phyloP scores from a whole-genome alignment of 352 stramenopile genomes.

The Thraustotheca clavata region DNA sequence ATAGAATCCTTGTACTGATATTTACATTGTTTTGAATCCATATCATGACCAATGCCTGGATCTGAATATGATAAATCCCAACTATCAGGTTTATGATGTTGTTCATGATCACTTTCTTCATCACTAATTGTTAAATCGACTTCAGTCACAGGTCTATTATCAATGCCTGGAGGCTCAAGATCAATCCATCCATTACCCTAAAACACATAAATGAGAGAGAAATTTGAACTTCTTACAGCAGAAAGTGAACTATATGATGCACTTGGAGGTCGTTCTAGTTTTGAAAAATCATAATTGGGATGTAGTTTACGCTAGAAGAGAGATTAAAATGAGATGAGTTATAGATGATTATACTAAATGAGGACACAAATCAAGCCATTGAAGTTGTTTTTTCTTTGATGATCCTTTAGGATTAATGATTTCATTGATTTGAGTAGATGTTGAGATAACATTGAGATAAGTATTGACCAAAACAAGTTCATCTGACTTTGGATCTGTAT shows the following conservation, averaged over 20 bases:
- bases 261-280: slow-evolving; percentile 62
- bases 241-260: slow-evolving; percentile 67
- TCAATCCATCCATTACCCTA: slow-evolving; percentile 70
- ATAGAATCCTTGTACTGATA: not conserved
- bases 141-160: not conserved
- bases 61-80: slow-evolving; percentile 19
- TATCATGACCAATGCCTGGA: slow-evolving; percentile 13
- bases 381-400: slow-evolving; percentile 32
- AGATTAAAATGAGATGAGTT: not conserved
- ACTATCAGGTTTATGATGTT: not conserved
- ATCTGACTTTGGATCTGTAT: slow-evolving; percentile 39
- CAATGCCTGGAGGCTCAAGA: not conserved
- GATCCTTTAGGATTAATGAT: too few relatives aligned
- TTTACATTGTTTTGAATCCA: not conserved
- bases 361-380: slow-evolving; percentile 60
- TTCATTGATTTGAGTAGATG: not conserved
- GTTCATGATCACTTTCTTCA: slow-evolving; percentile 2
- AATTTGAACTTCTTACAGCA: slow-evolving; percentile 31
- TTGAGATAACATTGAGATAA: slow-evolving; percentile 46
- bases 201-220: not conserved
- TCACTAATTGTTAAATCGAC: slow-evolving; percentile 24
- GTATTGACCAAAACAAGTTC: slow-evolving; percentile 73
- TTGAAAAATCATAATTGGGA: slow-evolving; percentile 21
- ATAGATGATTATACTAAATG: slow-evolving; percentile 40
- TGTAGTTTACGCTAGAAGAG: slow-evolving; percentile 8